Conservation (phyloP, 2,329 filamentous ascomycete genomes). For the Reticulascus tulasneorum region DNA sequence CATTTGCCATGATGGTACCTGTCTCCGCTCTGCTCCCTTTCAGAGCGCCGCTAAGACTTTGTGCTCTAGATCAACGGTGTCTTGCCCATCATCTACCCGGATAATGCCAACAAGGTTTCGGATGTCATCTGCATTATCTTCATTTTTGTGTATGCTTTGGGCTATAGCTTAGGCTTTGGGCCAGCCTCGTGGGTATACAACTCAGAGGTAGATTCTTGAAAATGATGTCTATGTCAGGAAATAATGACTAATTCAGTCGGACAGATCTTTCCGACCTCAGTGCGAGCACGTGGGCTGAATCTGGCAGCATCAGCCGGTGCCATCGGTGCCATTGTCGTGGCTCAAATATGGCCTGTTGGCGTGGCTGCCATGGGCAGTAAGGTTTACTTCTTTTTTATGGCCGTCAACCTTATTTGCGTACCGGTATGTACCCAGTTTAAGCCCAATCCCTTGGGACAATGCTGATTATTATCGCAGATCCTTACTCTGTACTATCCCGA, state of each 20-base stretch:
- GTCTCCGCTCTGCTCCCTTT: not conserved
- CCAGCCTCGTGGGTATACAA: slow-evolving; percentile 57
- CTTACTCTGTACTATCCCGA: slow-evolving; percentile 41
- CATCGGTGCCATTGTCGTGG: slow-evolving; percentile 51
- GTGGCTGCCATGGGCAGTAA: slow-evolving; percentile 44
- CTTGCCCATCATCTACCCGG: slow-evolving; percentile 46
- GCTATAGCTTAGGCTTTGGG: slow-evolving; percentile 55
- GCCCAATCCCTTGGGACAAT: not conserved
- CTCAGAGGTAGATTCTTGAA: slow-evolving; percentile 39
- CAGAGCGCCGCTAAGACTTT: not conserved
- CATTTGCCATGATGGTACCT: slow-evolving; percentile 46
- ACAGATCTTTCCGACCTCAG: slow-evolving; percentile 54
- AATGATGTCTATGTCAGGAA: not conserved
- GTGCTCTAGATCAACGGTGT: slow-evolving; percentile 46
- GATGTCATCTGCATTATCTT: slow-evolving; percentile 51
- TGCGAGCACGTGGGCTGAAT: slow-evolving; percentile 54
- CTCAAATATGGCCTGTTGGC: slow-evolving; percentile 53
- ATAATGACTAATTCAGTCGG: not conserved
- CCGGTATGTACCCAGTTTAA: slow-evolving; percentile 26
- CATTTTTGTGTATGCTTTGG: slow-evolving; percentile 55
- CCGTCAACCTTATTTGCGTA: slow-evolving; percentile 43
- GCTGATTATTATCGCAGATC: slow-evolving; percentile 21
- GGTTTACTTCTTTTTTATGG: slow-evolving; percentile 57
- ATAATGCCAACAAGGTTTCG: slow-evolving; percentile 41
- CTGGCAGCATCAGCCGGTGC: slow-evolving; percentile 50